Evolutionary conservation across 805 yeast genomes (phyloP).

Genomic region (Kazachstania bromeliacearum): DNA sequence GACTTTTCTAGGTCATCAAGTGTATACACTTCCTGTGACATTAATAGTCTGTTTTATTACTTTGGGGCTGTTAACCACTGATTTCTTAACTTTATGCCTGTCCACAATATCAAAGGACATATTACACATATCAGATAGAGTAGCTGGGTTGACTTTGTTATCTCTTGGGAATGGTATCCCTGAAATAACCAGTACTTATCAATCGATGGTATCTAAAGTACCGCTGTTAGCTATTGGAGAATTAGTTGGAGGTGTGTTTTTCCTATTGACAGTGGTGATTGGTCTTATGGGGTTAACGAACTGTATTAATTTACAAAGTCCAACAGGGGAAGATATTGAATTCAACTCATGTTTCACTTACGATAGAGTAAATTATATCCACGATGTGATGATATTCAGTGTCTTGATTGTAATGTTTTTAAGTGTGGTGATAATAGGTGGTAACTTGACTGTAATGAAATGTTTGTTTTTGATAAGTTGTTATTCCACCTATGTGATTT

Average conservation of each 20-base stretch:
- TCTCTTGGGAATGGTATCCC: slow-evolving; percentile 93
- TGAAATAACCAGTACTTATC: slow-evolving; percentile 75
- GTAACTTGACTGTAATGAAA: slow-evolving; percentile 43
- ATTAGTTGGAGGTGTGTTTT: slow-evolving; percentile 81
- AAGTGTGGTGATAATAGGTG: slow-evolving; percentile 45
- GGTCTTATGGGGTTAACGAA: slow-evolving; percentile 59
- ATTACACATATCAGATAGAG: slow-evolving; percentile 58
- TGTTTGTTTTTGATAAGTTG: slow-evolving; percentile 33
- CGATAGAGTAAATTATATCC: slow-evolving; percentile 39
- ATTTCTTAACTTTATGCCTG: slow-evolving; percentile 71
- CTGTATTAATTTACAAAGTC: slow-evolving; percentile 1
- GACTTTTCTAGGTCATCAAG: slow-evolving; percentile 1
- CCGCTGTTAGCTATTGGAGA: slow-evolving; percentile 81
- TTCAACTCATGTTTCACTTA: slow-evolving; percentile 6
- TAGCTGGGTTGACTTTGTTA: slow-evolving; percentile 77
- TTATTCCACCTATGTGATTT: slow-evolving; percentile 1
- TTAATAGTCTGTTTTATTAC: slow-evolving; percentile 42
- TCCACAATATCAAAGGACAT: slow-evolving; percentile 48
- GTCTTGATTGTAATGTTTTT: slow-evolving; percentile 38
- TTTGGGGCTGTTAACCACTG: slow-evolving; percentile 74
- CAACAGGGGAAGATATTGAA: not conserved
- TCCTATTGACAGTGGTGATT: slow-evolving; percentile 67
- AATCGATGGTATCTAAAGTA: slow-evolving; percentile 66
- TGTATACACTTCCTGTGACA: slow-evolving; percentile 13
- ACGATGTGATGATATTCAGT: slow-evolving; percentile 54